Percentiles rank a stretch among this genome's conserved stretches.
phyloP scores from a whole-genome alignment of 305 asterid genomes.

The Ruellia speciosa region DNA sequence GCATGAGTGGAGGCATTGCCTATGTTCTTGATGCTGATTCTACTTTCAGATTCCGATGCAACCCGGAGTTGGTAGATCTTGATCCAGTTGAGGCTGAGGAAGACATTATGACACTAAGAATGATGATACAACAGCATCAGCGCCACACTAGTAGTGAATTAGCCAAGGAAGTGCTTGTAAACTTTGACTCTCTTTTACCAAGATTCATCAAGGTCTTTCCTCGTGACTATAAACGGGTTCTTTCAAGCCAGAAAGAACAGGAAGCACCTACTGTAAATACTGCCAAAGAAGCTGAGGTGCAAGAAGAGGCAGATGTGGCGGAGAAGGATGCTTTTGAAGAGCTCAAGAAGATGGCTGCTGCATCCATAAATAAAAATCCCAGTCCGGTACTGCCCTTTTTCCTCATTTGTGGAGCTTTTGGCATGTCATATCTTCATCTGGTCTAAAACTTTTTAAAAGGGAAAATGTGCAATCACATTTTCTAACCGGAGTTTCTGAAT shows the following conservation, averaged over 20 bases:
- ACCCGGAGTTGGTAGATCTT: constrained; percentile 83
- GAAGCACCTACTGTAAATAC: constrained; percentile 41
- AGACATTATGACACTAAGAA: constrained; percentile 64
- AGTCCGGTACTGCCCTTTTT: constrained; percentile 37
- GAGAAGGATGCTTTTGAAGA: constrained; percentile 93
- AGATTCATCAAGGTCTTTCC: constrained; percentile 91
- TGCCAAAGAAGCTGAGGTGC: constrained; percentile 52
- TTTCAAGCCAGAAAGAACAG: constrained; percentile 53
- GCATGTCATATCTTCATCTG: background rate
- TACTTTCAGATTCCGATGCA: constrained; percentile 65
- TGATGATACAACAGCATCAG: constrained; percentile 98
- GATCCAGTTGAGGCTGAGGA: constrained; percentile 91
- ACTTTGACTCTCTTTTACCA: constrained; percentile 66
- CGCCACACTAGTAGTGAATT: constrained; percentile 83
- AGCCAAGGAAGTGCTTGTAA: constrained; percentile 78
- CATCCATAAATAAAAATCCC: constrained; percentile 28
- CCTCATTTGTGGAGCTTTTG: background rate
- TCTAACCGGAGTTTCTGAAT: constrained; percentile 19
- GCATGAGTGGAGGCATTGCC: constrained; percentile 98
- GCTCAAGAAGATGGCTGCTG: constrained; percentile 74
- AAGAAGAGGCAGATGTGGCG: constrained; percentile 55
- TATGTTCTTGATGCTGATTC: constrained; percentile 77
- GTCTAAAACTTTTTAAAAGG: background rate
- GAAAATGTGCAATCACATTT: background rate
- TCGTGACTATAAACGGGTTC: constrained; percentile 76